These are phyloP conservation scores for Leccinum fibrillosum DNA, from an alignment of 768 basidiomycete species.

Conservation along the genomic window DNA sequence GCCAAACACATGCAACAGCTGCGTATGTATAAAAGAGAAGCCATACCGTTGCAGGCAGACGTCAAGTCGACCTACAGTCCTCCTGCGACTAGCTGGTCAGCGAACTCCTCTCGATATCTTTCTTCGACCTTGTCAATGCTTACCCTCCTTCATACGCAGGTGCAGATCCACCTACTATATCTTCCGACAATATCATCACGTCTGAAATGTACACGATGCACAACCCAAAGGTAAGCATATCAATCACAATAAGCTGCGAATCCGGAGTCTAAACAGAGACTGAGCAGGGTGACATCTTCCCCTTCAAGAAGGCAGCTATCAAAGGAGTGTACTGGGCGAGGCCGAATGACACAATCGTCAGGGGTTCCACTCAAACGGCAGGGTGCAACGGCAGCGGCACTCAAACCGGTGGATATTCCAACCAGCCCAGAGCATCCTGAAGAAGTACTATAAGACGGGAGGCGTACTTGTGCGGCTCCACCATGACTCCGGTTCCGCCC, in stretches of 20 bases:
- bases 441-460: no score
- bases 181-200: neutral
- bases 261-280: neutral
- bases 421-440: no score
- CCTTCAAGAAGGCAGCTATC: neutral
- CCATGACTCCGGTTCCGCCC: neutral
- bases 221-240: slow-evolving; percentile 4
- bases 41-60: neutral
- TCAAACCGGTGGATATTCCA: no score
- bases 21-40: slow-evolving; percentile 14
- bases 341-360: no score
- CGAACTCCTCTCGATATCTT: neutral
- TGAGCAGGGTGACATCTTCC: slow-evolving; percentile 9
- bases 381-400: no score
- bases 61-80: slow-evolving; percentile 1
- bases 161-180: neutral
- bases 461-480: neutral
- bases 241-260: neutral
- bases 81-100: slow-evolving; percentile 5
- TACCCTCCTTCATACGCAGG: slow-evolving; percentile 4
- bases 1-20: neutral
- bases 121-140: neutral
- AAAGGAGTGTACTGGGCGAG: slow-evolving; percentile 19
- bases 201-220: slow-evolving; percentile 6
- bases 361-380: no score